Base-by-base conservation (phyloP, 2,329 filamentous ascomycete genomes). In the Ceratocystis variospora region DNA sequence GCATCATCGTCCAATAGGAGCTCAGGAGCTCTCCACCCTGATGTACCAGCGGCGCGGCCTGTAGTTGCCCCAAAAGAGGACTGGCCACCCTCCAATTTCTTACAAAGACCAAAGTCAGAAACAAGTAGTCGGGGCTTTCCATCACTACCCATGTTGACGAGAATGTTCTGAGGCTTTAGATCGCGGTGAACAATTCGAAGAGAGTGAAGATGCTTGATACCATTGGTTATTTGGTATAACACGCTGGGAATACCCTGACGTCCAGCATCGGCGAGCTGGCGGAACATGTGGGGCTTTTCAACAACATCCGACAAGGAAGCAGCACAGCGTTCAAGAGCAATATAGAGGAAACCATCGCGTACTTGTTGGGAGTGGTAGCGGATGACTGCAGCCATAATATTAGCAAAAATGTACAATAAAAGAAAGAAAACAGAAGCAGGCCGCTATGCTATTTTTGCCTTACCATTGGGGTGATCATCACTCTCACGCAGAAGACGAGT, bases 21-120 rank as follows among this genome's bases (percentile, higher is more conserved):
- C 76, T 99, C 94, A 0, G 94, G 94, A 0, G 94, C 94, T 68
- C 95, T 90, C 94, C 94, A 99, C 5, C 94, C 94, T 55, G 90
- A 90, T 0, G 94, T 99, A 41, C 94, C 94, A 6, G 89, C 89
- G 0, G 93, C 93, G 72, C 96, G 90, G 12, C 91, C 91, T 0
- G 93, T 97, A 2, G 93, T 96, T 7, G 94, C 92, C 50, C 93
- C 88, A 73, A 97, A 92, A 0, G 93, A 97, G 66, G 91, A 96
- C 73, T 96, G 91, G 5, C 92, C 91, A 65, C 90, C 90, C 70
- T 96, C 94, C 17, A 99, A 79, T 73, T 96, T 97, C 80, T 97
- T 99, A 75, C 94, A 97, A 0, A 99, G 83, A 5, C 94, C 94
- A 76, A 99, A 99, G 75, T 99, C 94, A 0, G 94, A 97, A 45